A percentile compares a stretch with the other conserved stretches of the same genome.
These are phyloP conservation scores for Zymoseptoria pseudotritici DNA, from an alignment of 2,329 filamentous ascomycete species.

Conservation along the genomic window DNA sequence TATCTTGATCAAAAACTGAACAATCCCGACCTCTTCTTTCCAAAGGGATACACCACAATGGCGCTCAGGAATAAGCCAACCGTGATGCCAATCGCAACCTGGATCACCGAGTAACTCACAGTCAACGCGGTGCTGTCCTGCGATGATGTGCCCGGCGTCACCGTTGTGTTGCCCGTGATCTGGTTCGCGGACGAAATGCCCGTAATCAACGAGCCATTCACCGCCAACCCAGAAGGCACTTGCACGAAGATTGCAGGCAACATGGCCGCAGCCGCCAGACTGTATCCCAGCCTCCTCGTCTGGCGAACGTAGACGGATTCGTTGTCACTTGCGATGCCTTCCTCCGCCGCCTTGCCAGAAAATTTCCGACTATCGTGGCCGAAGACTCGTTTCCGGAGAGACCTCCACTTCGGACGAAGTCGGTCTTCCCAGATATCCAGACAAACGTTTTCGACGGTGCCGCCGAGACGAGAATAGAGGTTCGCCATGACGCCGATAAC, in stretches of 20 bases:
- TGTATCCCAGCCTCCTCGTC: constrained; percentile 55
- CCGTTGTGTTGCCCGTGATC: constrained; percentile 35
- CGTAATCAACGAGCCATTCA: constrained; percentile 49
- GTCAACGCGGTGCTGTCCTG: constrained; percentile 41
- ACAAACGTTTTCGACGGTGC: constrained; percentile 49
- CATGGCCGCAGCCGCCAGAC: constrained; percentile 76
- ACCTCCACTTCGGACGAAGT: constrained; percentile 35
- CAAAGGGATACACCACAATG: constrained; percentile 43
- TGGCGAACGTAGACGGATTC: constrained; percentile 26
- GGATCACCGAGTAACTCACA: constrained; percentile 42
- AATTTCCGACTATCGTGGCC: constrained; percentile 11
- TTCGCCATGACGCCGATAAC: constrained; percentile 72
- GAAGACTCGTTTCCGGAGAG: constrained; percentile 25
- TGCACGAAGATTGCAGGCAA: constrained; percentile 76
- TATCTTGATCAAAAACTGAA: constrained; percentile 31
- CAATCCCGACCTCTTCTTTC: constrained; percentile 40
- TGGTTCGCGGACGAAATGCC: constrained; percentile 52
- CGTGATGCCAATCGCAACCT: constrained; percentile 46
- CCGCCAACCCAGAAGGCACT: constrained; percentile 53
- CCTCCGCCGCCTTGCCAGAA: constrained; percentile 24
- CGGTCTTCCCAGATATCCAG: constrained; percentile 48
- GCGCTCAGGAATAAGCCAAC: constrained; percentile 44
- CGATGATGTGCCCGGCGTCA: constrained; percentile 18
- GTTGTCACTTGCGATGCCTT: constrained; percentile 20
- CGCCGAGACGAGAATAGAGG: constrained; percentile 63